Conservation (phyloP, 129 eudicot species). For the Lonicera japonica region DNA sequence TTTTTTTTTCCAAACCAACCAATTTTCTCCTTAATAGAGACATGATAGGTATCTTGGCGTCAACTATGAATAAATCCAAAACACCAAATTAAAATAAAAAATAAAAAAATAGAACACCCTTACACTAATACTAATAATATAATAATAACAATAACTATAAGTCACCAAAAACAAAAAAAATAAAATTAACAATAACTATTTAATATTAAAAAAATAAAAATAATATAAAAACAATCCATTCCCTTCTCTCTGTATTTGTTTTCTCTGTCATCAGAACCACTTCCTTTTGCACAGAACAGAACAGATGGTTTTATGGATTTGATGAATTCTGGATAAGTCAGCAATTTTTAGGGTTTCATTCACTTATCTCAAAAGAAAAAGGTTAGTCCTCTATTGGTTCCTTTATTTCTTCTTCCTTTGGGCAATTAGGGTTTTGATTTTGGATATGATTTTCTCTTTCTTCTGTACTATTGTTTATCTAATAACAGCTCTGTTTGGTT, state of each 20-base stretch:
- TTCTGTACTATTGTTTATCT: not conserved
- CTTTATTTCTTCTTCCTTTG: not conserved
- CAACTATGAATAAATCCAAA: constrained; percentile 12
- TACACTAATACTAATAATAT: no score
- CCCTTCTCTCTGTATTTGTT: constrained; percentile 1
- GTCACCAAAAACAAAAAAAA: no score
- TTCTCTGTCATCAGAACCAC: constrained; percentile 1
- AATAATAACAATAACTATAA: no score
- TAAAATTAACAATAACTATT: no score
- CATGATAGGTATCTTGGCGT: constrained; percentile 43
- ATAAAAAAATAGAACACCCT: not conserved
- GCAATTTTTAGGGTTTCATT: constrained; percentile 5
- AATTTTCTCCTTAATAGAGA: constrained; percentile 41
- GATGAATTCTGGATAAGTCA: constrained; percentile 8
- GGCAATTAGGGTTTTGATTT: constrained; percentile 17
- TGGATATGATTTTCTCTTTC: constrained; percentile 4
- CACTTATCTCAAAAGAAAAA: not conserved
- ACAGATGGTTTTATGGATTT: constrained; percentile 12
- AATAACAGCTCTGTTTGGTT: not conserved
- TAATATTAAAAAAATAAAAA: not conserved
- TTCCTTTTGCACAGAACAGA: constrained; percentile 3
- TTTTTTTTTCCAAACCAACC: not conserved
- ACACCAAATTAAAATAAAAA: not conserved
- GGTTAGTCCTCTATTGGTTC: constrained; percentile 19
- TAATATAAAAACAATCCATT: not conserved